phyloP scores from a whole-genome alignment of 768 basidiomycete species.

The Candolleomyces aberdarensis region DNA sequence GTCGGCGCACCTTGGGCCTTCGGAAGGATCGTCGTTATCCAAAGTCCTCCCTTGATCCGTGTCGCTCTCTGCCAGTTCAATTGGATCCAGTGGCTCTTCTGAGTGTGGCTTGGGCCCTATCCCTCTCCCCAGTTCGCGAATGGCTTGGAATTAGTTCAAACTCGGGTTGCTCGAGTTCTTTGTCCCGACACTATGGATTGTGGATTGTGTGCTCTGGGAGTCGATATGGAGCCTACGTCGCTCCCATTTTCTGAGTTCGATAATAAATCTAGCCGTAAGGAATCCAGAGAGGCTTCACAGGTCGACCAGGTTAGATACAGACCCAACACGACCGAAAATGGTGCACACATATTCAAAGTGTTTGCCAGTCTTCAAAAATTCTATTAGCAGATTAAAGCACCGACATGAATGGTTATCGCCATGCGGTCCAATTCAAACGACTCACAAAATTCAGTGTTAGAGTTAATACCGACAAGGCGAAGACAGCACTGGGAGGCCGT shows the following conservation, averaged over 20 bases:
- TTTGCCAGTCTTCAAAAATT: background rate
- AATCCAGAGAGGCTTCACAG: constrained; percentile 2
- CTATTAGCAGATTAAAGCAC: background rate
- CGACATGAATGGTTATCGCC: background rate
- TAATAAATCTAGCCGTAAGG: constrained; percentile 8
- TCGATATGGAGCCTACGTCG: background rate
- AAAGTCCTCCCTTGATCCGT: no score
- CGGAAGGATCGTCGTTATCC: no score
- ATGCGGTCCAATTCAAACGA: background rate
- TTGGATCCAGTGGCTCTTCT: no score
- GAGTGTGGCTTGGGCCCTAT: background rate
- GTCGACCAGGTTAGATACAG: background rate
- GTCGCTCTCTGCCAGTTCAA: no score
- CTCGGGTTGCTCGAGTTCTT: background rate
- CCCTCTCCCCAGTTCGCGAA: background rate
- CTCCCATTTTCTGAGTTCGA: constrained; percentile 6
- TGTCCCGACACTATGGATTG: background rate
- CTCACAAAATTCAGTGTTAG: constrained; percentile 6
- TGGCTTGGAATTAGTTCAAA: background rate
- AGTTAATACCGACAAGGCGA: background rate
- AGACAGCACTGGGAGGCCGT: background rate
- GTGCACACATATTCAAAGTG: background rate
- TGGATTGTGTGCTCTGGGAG: background rate
- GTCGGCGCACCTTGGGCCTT: no score
- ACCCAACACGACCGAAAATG: background rate